Evolutionary conservation across 306 rosid species (phyloP).

Genomic region (Pueraria montana): DNA sequence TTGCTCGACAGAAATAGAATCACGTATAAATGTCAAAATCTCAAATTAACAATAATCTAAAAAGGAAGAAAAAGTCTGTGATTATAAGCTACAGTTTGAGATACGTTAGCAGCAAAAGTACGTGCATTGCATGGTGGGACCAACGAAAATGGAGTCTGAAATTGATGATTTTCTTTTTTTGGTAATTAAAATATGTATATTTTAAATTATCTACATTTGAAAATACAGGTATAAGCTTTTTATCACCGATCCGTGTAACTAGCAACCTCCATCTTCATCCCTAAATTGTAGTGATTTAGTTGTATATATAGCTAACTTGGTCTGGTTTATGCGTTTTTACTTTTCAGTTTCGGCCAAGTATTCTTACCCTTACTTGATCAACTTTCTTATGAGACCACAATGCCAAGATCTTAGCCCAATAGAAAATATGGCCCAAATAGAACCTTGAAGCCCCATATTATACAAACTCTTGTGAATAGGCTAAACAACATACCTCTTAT

Average conservation of each 20-base stretch:
- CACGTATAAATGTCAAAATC: conserved; percentile 14
- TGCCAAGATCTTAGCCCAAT: not conserved
- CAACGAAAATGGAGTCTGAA: too few species aligned
- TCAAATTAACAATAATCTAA: not conserved
- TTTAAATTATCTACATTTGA: too few species aligned
- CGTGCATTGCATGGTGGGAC: conserved; percentile 21
- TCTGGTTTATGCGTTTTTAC: not conserved
- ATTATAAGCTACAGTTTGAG: not conserved
- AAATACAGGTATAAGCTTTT: not conserved
- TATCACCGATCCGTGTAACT: too few species aligned
- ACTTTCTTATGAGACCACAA: not conserved
- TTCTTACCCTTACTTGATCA: not conserved
- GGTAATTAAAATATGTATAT: too few species aligned
- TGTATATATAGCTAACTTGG: too few species aligned
- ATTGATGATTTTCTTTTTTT: too few species aligned
- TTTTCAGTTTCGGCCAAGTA: not conserved
- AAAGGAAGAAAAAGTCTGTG: not conserved
- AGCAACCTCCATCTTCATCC: not conserved
- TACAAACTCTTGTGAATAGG: too few species aligned
- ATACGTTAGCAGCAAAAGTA: not conserved
- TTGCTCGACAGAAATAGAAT: not conserved
- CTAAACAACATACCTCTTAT: too few species aligned
- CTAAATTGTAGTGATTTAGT: not conserved
- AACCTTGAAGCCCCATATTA: not conserved
- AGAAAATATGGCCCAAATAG: not conserved